Evolutionary conservation across 768 basidiomycete species (phyloP), one percentile per base, ranked within the genome.

Genomic region (Xerocomus potaroensis): DNA sequence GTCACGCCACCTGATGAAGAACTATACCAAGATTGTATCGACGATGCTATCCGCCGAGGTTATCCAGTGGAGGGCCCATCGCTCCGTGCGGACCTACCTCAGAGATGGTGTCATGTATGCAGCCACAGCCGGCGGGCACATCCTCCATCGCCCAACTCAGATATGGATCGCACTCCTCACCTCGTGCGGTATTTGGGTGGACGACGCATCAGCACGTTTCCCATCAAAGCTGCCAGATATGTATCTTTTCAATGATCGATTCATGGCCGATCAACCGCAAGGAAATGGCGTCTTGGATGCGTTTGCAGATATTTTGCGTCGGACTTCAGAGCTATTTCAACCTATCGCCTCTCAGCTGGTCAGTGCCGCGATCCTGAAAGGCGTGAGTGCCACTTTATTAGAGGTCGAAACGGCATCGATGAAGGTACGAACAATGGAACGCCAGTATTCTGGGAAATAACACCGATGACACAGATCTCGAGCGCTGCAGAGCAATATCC

Each of bases 101-200:
- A 59, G 60, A 8, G 50, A 56, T 3, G 71, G 69, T 2, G 65
- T 65, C 29, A 41, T 54, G 19, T 68, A 57, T 26, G 57, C 50
- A 8, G 54, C 54, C 8, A 57, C 50, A 2, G 59, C 62, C 2
- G 68, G 66, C 23, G 48, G 40, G 0, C 71, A 72, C 48, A 55
- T 73, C 7, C 41, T 41, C 8, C 26, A 49, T 18, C 56, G 50
- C 24, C 26, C 45, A 3, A 47, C 52, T 1, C 59, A 50, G 24
- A 55, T 42, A 48, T 66, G 26, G 64, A 68, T 74, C 24, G 65
- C 71, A 4, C 57, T 74, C 8, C 74, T 64, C 50, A 74, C 73
- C 1, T 63, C 71, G 0, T 69, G 63, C 36, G 42, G 60, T n/a
- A 64, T 66, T 40, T 68, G 55, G 33, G 46, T 69, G 23, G 75